Percentiles rank a stretch among this genome's conserved stretches.
phyloP scores from a whole-genome alignment of 495 filamentous ascomycete species.

The Oidiodendron maius region DNA sequence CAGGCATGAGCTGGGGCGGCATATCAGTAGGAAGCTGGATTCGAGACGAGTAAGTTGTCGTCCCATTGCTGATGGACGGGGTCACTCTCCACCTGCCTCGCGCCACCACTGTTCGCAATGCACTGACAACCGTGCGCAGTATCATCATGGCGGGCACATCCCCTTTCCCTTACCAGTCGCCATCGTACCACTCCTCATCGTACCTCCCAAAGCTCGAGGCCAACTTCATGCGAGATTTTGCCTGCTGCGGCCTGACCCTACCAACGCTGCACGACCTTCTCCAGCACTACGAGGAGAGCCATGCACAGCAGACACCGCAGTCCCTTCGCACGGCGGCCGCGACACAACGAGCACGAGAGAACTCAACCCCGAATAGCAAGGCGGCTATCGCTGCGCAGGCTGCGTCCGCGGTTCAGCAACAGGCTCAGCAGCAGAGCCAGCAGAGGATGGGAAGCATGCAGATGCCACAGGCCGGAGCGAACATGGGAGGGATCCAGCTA shows the following conservation, averaged over 20 bases:
- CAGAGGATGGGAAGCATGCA: conserved; percentile 35
- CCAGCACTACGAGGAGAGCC: conserved; percentile 92
- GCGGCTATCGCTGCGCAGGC: conserved; percentile 49
- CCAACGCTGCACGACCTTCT: conserved; percentile 90
- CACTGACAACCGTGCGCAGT: conserved; percentile 36
- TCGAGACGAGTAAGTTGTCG: conserved; percentile 83
- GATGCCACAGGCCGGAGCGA: conserved; percentile 33
- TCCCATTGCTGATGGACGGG: background rate
- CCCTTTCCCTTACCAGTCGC: conserved; percentile 82
- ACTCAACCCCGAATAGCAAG: conserved; percentile 39
- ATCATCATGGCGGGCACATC: conserved; percentile 97
- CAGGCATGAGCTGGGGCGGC: conserved; percentile 97
- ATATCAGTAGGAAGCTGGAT: conserved; percentile 95
- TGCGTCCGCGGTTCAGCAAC: conserved; percentile 45
- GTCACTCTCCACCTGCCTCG: background rate
- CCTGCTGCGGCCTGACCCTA: conserved; percentile 81
- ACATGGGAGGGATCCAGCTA: conserved; percentile 32
- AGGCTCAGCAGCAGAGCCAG: conserved; percentile 40
- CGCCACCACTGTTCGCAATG: conserved; percentile 9
- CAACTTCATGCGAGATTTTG: conserved; percentile 93
- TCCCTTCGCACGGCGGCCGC: conserved; percentile 23
- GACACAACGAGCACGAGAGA: conserved; percentile 24
- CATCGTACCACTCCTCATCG: conserved; percentile 94
- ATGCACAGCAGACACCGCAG: conserved; percentile 62
- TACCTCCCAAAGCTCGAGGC: conserved; percentile 97